Percentiles rank a stretch among this genome's conserved stretches.
These are phyloP conservation scores for Penium margaritaceum DNA, from an alignment of 139 green algal genomes.

Conservation along the genomic window DNA sequence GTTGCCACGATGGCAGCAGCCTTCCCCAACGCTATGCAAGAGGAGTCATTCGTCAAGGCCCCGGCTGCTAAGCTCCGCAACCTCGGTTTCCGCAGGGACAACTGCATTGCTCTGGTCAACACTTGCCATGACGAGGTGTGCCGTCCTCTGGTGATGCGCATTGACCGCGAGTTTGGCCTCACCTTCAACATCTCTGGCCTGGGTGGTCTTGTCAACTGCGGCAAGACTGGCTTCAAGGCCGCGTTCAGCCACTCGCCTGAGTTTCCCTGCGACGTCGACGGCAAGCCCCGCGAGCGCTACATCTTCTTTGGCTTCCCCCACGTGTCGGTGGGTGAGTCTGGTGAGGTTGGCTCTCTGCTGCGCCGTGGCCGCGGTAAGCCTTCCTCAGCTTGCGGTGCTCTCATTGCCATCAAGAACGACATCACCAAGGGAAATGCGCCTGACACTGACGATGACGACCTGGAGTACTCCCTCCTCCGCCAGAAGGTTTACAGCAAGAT, in stretches of 20 bases:
- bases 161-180: constrained; percentile 15
- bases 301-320: constrained; percentile 86
- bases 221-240: background rate
- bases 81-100: constrained; percentile 8
- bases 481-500: constrained; percentile 55
- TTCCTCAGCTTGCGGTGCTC: constrained; percentile 71
- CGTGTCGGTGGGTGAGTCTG: constrained; percentile 65
- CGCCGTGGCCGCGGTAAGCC: constrained; percentile 54
- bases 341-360: constrained; percentile 60
- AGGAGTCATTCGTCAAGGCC: constrained; percentile 2
- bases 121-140: constrained; percentile 64
- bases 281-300: constrained; percentile 38
- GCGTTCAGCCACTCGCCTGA: constrained; percentile 5
- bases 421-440: constrained; percentile 46
- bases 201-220: constrained; percentile 13
- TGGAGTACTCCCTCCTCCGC: constrained; percentile 81
- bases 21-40: background rate
- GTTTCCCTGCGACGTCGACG: constrained; percentile 11
- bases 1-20: background rate
- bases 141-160: constrained; percentile 18
- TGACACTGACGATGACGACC: constrained; percentile 70
- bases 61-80: background rate
- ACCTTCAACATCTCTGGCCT: constrained; percentile 25
- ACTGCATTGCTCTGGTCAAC: constrained; percentile 12
- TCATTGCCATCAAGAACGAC: constrained; percentile 56